Base-by-base conservation (phyloP, 768 basidiomycete species). In the Trametes cinnabarina region DNA sequence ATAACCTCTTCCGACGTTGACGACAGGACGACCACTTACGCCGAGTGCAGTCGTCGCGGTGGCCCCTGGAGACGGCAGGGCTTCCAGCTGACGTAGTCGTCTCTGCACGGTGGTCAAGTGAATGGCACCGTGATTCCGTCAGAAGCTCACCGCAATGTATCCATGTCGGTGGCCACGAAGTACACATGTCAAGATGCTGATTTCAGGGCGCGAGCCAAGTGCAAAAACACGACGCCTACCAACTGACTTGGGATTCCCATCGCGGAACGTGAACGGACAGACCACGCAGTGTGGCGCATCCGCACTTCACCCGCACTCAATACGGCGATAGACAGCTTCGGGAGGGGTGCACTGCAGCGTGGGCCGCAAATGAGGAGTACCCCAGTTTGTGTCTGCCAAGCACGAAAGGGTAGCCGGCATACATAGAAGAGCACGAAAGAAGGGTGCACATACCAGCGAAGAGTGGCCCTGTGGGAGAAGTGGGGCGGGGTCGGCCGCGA, bases 261-360 rank as follows among this genome's bases (percentile, higher is more conserved):
- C 28, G 30, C 39, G 28, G 58, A 22, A 26, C 17, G 25, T 47
- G 49, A 15, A 51, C 40, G 43, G 50, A 20, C 23, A 23, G 25
- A 26, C 25, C 50, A 32, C 26, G 35, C 28, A 20, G 43, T 47
- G 56, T 50, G 46, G 51, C 51, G 37, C n/a, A 15, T 26, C 58
- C 58, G 58, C 58, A 59, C 58, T 59, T 41, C 44, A 26, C 28
- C 58, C 58, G 47, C 47, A n/a, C 11, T 39, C 30, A 47, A 48
- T 30, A 41, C 51, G 12, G 49, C 20, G 35, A 23, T 15, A 14
- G 44, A 46, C 19, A 25, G 23, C 25, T 25, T 23, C 44, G 51
- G 40, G n/a, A 20, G 14, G 30, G 6, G 30, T 32, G 30, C 30
- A 12, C 19, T 37, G 42, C 26, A 30, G 53, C 42, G 41, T 46